Evolutionary conservation across 768 basidiomycete species (phyloP).

Genomic region (Naganishia antarctica): DNA sequence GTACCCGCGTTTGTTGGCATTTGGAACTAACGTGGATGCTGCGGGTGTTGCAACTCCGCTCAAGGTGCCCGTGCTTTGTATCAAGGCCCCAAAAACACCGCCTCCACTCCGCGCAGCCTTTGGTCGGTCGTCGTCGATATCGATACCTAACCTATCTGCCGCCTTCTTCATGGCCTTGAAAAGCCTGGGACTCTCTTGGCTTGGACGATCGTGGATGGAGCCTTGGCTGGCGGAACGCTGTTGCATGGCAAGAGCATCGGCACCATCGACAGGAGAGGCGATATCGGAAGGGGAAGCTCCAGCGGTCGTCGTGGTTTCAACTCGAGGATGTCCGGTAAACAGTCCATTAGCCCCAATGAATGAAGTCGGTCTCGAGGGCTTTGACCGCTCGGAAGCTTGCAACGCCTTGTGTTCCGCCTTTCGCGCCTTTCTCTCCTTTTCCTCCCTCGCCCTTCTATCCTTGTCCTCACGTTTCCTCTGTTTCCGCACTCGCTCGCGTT

Average conservation of each 20-base stretch:
- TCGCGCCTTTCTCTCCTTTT: conserved; percentile 4
- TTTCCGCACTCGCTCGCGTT: conserved; percentile 33
- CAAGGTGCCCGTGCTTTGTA: conserved; percentile 65
- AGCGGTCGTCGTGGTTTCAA: background rate
- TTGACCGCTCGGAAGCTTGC: background rate
- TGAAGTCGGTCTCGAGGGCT: conserved; percentile 8
- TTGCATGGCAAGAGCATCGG: background rate
- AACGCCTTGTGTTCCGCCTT: conserved; percentile 7
- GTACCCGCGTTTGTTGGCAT: conserved; percentile 63
- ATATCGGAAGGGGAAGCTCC: background rate
- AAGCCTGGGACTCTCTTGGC: conserved; percentile 20
- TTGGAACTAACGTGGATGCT: conserved; percentile 56
- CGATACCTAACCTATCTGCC: conserved; percentile 29
- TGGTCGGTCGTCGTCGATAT: conserved; percentile 42
- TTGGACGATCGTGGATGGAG: background rate
- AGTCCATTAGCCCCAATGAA: background rate
- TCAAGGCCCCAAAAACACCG: conserved; percentile 66
- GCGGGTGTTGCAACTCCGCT: conserved; percentile 52
- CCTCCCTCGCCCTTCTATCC: conserved; percentile 27
- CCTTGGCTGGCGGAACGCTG: conserved; percentile 5
- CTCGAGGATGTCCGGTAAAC: background rate
- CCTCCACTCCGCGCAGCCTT: conserved; percentile 55
- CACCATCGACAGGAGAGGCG: background rate
- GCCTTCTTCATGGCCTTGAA: conserved; percentile 24
- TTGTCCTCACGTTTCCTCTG: conserved; percentile 34